Base-by-base conservation (phyloP, 139 green algal genomes). In the Chlamydomonas sp. region DNA sequence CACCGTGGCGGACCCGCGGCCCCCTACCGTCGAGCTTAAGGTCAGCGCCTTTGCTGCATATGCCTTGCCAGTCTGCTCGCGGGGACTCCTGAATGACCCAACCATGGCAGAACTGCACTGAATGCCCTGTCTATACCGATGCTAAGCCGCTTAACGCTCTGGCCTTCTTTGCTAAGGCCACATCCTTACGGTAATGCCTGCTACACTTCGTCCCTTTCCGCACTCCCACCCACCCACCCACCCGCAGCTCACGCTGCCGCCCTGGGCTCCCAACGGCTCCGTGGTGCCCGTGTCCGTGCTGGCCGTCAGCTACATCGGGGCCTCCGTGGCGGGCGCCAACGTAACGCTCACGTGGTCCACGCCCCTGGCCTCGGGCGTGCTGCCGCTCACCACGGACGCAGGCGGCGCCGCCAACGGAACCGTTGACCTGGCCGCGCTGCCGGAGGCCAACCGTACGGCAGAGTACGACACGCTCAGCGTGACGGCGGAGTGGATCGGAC, bases 1-100 rank as follows among this genome's bases (percentile, higher is more conserved):
- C 71, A 91, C 84, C 1, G 85, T 94, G 2, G 91, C 85, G 0
- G 91, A 93, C 76, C 93, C 93, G 1, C 63, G 93, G 20, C 90
- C 91, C 2, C 93, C 93, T 20, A 95, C 93, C 9, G 93, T 88
- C 16, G 88, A 89, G 2, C 90, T 95, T 4, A 79, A 67, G 18
- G 66, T 94, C 17, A 80, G 73, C 1, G 77, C 62, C 31, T 78
- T 15, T 12, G 15, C 16, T 60, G n/a, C 72, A 78, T 71, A 14
- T 14, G 12, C 9, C 66, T 18, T 71, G 66, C 12, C 66, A 71
- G 10, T 71, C 10, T 71, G 10, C 12, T 71, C 10, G 66, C 66
- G 10, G 12, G 10, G 66, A 14, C 12, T 71, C 10, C 10, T 71
- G 66, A 18, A 18, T 71, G 10, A 71, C 10, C 12, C 10, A 71